Evolutionary conservation across 2,329 filamentous ascomycete genomes (phyloP).

Genomic region (Plenodomus lindquistii): DNA sequence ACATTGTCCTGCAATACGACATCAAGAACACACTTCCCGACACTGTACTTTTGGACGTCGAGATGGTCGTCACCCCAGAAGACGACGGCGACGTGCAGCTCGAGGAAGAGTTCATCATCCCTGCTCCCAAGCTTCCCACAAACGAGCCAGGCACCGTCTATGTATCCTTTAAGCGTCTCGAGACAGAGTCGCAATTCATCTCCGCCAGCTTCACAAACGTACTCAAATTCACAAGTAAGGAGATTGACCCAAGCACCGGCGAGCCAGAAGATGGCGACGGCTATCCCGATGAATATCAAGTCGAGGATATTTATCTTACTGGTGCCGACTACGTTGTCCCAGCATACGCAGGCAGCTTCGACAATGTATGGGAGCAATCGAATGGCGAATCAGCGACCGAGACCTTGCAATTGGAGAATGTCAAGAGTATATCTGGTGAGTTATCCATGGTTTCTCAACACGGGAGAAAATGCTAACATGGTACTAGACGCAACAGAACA

Average conservation of each 20-base stretch:
- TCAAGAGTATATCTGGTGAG: slow-evolving; percentile 91
- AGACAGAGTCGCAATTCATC: slow-evolving; percentile 76
- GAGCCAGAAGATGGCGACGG: slow-evolving; percentile 84
- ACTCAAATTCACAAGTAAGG: slow-evolving; percentile 96
- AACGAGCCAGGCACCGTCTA: slow-evolving; percentile 93
- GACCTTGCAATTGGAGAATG: slow-evolving; percentile 82
- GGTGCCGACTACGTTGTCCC: slow-evolving; percentile 95
- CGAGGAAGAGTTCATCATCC: slow-evolving; percentile 90
- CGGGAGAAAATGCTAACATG: slow-evolving; percentile 16
- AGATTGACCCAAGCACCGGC: slow-evolving; percentile 91
- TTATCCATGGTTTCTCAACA: background rate
- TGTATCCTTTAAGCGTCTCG: slow-evolving; percentile 86
- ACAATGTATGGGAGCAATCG: slow-evolving; percentile 92
- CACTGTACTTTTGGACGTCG: slow-evolving; percentile 55
- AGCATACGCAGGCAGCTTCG: slow-evolving; percentile 92
- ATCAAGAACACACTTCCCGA: slow-evolving; percentile 96
- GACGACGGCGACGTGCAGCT: slow-evolving; percentile 74
- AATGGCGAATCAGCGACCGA: slow-evolving; percentile 90
- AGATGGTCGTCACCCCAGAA: slow-evolving; percentile 80
- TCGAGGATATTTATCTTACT: slow-evolving; percentile 86
- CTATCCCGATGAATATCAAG: slow-evolving; percentile 97
- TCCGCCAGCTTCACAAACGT: slow-evolving; percentile 84
- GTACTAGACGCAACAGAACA: slow-evolving; percentile 84
- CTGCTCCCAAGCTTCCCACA: slow-evolving; percentile 77
- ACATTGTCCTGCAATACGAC: slow-evolving; percentile 93